Percentiles rank a stretch among this genome's conserved stretches.
These are phyloP conservation scores for Porogramme epimiltina DNA, from an alignment of 1,284 basidiomycete species.

Conservation along the genomic window DNA sequence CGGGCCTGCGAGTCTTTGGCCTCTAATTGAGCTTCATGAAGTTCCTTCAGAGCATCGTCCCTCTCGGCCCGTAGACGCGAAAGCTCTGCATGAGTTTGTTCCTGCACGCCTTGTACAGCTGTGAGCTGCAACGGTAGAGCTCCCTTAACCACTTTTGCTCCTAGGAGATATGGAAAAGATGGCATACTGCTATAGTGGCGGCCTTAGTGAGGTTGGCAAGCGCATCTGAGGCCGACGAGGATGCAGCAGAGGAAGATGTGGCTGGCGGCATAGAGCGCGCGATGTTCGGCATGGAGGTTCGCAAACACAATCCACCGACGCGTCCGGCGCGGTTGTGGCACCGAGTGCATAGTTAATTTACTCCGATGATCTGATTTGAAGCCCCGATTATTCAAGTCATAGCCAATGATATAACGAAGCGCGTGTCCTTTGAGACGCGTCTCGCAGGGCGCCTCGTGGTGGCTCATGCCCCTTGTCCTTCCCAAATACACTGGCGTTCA, in stretches of 20 bases:
- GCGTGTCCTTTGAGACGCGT: neutral
- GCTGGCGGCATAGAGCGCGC: constrained; percentile 16
- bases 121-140: constrained; percentile 20
- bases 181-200: constrained; percentile 29
- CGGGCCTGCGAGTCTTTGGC: constrained; percentile 52
- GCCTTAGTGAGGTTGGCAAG: constrained; percentile 30
- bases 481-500: neutral
- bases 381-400: constrained; percentile 12
- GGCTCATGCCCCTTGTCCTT: constrained; percentile 7
- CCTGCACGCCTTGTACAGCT: constrained; percentile 30
- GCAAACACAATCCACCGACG: constrained; percentile 8
- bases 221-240: constrained; percentile 29
- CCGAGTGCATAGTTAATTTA: neutral
- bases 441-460: neutral
- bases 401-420: too few relatives aligned
- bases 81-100: constrained; percentile 33
- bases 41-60: constrained; percentile 52
- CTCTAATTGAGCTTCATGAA: constrained; percentile 48
- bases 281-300: constrained; percentile 15
- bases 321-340: constrained; percentile 21
- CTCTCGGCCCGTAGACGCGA: constrained; percentile 50
- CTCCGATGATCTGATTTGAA: neutral
- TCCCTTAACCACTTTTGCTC: neutral
- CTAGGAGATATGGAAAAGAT: neutral
- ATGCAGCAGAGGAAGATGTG: constrained; percentile 16